Evolutionary conservation across 176 grass and related monocot species (phyloP).

Genomic region (Leersia perrieri): DNA sequence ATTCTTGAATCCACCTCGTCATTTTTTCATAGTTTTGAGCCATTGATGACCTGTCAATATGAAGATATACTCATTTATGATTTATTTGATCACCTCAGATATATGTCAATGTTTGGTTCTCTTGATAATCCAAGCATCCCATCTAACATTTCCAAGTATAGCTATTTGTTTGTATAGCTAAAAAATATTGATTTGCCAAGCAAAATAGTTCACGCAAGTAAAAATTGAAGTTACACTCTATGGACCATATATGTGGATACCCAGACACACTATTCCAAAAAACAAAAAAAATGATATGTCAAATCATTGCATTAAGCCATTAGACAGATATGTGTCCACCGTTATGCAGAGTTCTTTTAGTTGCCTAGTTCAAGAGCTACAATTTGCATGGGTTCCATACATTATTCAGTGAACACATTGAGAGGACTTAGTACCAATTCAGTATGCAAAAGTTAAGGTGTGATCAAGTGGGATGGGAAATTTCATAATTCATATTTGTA

Average conservation of each 20-base stretch:
- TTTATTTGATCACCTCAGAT: not conserved
- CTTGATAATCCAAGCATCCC: not conserved
- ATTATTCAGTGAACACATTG: not conserved
- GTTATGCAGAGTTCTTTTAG: not conserved
- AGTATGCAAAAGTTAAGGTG: slow-evolving; percentile 1
- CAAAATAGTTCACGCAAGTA: not conserved
- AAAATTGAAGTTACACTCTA: not conserved
- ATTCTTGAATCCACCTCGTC: not conserved
- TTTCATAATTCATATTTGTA: not conserved
- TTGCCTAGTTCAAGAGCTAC: not conserved
- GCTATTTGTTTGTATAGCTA: not conserved
- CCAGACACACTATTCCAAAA: not conserved
- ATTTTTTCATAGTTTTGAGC: not conserved
- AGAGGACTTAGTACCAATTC: not conserved
- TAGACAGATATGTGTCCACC: not conserved
- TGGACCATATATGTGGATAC: not conserved
- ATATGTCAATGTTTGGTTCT: not conserved
- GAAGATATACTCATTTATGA: not conserved
- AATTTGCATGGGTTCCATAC: not conserved
- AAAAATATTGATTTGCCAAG: not conserved
- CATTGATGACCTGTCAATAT: not conserved
- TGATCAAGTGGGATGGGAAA: not conserved
- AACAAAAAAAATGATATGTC: not conserved
- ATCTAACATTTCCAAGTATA: not conserved
- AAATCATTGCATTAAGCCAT: not conserved